A percentile compares a stretch with the other conserved stretches of the same genome.
These are phyloP conservation scores for Paecilomyces formosus DNA, from an alignment of 2,329 filamentous ascomycete genomes.

Conservation along the genomic window DNA sequence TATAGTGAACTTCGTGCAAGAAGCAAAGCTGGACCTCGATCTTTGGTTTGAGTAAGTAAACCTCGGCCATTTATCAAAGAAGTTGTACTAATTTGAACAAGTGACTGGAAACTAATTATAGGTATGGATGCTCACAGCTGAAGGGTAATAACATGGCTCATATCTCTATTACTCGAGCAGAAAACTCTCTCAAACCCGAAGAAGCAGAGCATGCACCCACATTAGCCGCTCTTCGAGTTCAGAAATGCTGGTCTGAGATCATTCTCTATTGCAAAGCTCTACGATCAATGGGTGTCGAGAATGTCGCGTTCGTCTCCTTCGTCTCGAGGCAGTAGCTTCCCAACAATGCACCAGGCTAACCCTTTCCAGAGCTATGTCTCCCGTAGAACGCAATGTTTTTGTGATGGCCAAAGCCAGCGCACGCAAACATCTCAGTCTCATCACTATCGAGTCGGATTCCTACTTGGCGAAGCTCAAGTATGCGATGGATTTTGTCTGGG, in stretches of 20 bases:
- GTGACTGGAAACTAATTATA: conserved; percentile 30
- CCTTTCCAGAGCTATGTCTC: conserved; percentile 38
- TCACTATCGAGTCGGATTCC: conserved; percentile 37
- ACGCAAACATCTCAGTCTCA: conserved; percentile 43
- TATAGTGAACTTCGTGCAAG: conserved; percentile 34
- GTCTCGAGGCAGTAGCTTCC: not conserved
- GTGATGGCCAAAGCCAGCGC: conserved; percentile 46
- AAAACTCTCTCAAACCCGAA: conserved; percentile 17
- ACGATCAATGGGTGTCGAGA: conserved; percentile 42
- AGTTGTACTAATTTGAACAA: conserved; percentile 2
- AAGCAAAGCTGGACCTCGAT: conserved; percentile 42
- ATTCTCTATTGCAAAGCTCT: conserved; percentile 47
- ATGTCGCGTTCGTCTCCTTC: conserved; percentile 31
- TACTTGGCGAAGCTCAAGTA: conserved; percentile 48
- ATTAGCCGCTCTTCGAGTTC: conserved; percentile 42
- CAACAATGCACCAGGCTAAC: not conserved
- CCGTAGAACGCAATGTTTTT: conserved; percentile 41
- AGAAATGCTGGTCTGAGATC: conserved; percentile 48
- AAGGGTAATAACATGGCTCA: not conserved
- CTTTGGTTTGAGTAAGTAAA: conserved; percentile 39
- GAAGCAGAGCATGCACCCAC: conserved; percentile 25
- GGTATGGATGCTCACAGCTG: conserved; percentile 11
- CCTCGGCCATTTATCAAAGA: conserved; percentile 7
- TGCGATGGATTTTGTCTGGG: conserved; percentile 53
- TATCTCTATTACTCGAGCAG: not conserved